phyloP scores from a whole-genome alignment of 2,329 filamentous ascomycete genomes.

The Penicillium sp. region DNA sequence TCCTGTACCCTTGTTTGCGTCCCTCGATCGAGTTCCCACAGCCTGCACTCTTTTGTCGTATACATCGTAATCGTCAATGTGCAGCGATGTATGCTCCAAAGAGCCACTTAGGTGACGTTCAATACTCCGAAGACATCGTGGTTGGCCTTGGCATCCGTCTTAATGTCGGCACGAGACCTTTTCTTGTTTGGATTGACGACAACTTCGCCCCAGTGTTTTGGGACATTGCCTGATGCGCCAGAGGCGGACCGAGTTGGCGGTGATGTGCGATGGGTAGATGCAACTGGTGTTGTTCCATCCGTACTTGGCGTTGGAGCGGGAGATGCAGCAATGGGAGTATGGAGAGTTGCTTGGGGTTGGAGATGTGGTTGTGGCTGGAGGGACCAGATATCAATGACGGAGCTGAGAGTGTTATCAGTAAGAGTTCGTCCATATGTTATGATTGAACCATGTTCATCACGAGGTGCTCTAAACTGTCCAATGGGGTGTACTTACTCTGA shows the following conservation, averaged over 20 bases:
- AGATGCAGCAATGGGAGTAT: constrained; percentile 29
- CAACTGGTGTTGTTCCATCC: constrained; percentile 14
- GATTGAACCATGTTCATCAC: background rate
- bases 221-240: constrained; percentile 26
- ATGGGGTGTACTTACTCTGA: constrained; percentile 42
- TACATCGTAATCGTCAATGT: constrained; percentile 17
- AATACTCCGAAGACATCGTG: constrained; percentile 44
- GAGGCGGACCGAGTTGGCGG: constrained; percentile 17
- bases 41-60: constrained; percentile 12
- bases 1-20: constrained; percentile 5
- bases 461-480: background rate
- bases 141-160: constrained; percentile 20
- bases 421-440: background rate
- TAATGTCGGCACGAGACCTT: constrained; percentile 28
- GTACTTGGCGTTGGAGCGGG: constrained; percentile 16
- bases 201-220: constrained; percentile 47
- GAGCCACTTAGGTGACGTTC: constrained; percentile 29
- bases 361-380: constrained; percentile 45
- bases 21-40: constrained; percentile 1
- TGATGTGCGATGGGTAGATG: constrained; percentile 14
- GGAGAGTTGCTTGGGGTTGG: constrained; percentile 39
- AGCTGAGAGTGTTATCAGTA: constrained; percentile 27
- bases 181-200: constrained; percentile 43
- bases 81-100: constrained; percentile 9
- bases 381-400: constrained; percentile 48